phyloP scores from a whole-genome alignment of 805 yeast species.

The Pichia scutulata region DNA sequence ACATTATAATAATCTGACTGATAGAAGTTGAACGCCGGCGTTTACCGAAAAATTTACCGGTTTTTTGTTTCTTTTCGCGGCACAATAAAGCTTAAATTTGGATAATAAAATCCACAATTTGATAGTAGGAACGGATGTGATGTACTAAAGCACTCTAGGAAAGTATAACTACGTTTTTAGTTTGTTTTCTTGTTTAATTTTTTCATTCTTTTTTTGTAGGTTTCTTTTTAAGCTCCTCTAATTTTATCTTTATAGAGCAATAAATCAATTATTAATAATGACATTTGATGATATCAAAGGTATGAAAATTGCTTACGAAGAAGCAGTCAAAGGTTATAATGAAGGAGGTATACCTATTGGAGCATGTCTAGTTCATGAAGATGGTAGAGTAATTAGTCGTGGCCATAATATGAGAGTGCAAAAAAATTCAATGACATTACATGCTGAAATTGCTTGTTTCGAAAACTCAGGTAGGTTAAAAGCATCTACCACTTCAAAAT shows the following conservation, averaged over 20 bases:
- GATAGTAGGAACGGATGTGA: no score
- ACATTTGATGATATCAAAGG: slow-evolving; percentile 59
- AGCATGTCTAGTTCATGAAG: slow-evolving; percentile 62
- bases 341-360: slow-evolving; percentile 78
- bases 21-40: neutral
- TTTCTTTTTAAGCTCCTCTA: no score
- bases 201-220: neutral
- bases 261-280: slow-evolving; percentile 23
- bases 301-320: slow-evolving; percentile 60
- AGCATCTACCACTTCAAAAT: slow-evolving; percentile 68
- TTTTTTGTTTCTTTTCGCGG: neutral
- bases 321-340: slow-evolving; percentile 55
- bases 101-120: no score
- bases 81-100: neutral
- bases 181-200: neutral
- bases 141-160: no score
- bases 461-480: slow-evolving; percentile 88
- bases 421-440: slow-evolving; percentile 73
- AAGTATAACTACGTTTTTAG: no score
- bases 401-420: slow-evolving; percentile 93
- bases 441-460: slow-evolving; percentile 85
- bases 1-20: neutral
- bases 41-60: neutral
- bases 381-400: slow-evolving; percentile 74
- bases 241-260: neutral